Base-by-base conservation (phyloP, 2,329 filamentous ascomycete genomes). In the Sphaerulina vaccinii region DNA sequence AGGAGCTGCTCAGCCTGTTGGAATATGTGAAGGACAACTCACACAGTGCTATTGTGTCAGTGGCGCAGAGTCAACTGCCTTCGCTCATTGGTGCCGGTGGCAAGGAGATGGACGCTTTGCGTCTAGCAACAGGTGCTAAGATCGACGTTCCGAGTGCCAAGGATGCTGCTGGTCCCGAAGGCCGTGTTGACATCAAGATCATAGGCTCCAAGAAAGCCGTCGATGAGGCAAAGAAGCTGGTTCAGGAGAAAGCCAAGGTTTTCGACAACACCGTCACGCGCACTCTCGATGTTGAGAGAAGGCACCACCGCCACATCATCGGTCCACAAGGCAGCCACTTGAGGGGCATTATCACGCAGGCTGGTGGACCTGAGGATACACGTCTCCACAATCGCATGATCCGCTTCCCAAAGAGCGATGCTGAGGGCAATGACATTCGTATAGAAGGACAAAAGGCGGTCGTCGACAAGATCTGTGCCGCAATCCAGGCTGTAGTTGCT, bases 121-220 rank as follows among this genome's bases (percentile, higher is more conserved):
- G 93, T 54, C 83, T 90, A 58, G 77, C 83, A 49, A 95, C 90
- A 41, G 90, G 90, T 48, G 90, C 90, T 19, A 87, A 87, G 72
- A 92, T 99, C 59, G 92, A 97, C 67, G 88, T 99, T 42, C 93
- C 93, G 21, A 86, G 87, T 56, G 85, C 84, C 49, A 82, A 86
- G 54, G 89, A 95, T 59, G 80, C 82, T 13, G 75, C 78, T 21
- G 81, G 85, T 61, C 75, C 80, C 8, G 79, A 80, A 42, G 81
- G 84, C 8, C 80, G 85, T 54, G 90, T 93, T 11, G 88, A 96
- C 64, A 92, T 99, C 65, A 85, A 84, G 69, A 82, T 99, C 71
- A 95, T 90, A 80, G 93, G 93, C 49, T 95, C 90, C 19, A 93
- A 95, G 76, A 78, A 87, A 61, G 87, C 93, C 68, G 93, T 99